Base-by-base conservation (phyloP, 2,329 filamentous ascomycete genomes). In the Xylaria digitata region DNA sequence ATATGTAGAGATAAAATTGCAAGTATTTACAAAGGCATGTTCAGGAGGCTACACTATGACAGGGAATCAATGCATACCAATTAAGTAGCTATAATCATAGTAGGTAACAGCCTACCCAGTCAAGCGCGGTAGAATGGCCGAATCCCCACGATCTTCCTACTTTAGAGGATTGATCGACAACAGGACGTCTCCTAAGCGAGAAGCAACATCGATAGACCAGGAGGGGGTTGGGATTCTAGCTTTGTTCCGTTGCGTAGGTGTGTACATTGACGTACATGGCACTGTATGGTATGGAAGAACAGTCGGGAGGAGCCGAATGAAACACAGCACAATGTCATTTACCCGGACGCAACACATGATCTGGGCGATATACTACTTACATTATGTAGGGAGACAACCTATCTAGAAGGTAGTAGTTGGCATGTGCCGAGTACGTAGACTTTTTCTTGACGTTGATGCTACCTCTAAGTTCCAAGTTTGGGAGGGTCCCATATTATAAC, bases 101-200 rank as follows among this genome's bases (percentile, higher is more conserved):
- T 37, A 37, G 34, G 34, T 37, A 13, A 37, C 34, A 26, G 26
- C 5, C 26, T 26, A 26, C 26, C 26, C 26, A 26, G 26, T 26
- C 26, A 26, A 26, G 26, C 26, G 5, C 26, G 26, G 48, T 23
- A 32, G 21, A 46, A 57, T 15, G 37, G 21, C 49, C 40, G 11
- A 53, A 54, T 21, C 65, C 63, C 63, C 58, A 61, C 26, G 55
- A 56, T 57, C 56, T 58, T 69, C 67, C 50, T 55, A 64, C 64
- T 43, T 53, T 19, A 49, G 40, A 54, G 23, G 64, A 63, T 69
- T 67, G 67, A 69, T 69, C 67, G 61, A 64, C 64, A 46, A 1
- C 45, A 42, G 7, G 40, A 26, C 15, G 23, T 5, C 26, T 46
- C 15, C 9, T 42, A 26, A 30, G 32, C 19, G 53, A 65, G 62